Evolutionary conservation across 1,284 basidiomycete genomes (phyloP).

Genomic region (Gomphus sp.): DNA sequence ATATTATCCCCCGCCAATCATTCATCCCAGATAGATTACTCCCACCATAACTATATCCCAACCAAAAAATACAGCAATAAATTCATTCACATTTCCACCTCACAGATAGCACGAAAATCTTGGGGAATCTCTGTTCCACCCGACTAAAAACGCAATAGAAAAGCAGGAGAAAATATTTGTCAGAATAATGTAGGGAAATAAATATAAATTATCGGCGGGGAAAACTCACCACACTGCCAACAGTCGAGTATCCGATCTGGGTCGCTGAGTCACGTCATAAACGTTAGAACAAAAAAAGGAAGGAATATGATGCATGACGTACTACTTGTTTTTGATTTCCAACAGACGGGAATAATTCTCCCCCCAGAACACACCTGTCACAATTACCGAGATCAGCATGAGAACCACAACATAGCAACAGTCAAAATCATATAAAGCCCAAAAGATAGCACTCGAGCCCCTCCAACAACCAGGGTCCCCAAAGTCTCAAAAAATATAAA

Average conservation of each 20-base stretch:
- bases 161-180: slow-evolving; percentile 15
- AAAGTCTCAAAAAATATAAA: too few relatives aligned
- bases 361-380: slow-evolving; percentile 44
- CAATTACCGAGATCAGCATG: background rate
- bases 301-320: slow-evolving; percentile 14
- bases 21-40: too few relatives aligned
- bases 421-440: too few relatives aligned
- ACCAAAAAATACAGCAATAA: too few relatives aligned
- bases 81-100: too few relatives aligned
- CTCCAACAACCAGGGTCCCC: too few relatives aligned
- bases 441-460: too few relatives aligned
- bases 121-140: background rate
- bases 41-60: too few relatives aligned
- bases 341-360: slow-evolving; percentile 37
- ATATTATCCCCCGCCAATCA: too few relatives aligned
- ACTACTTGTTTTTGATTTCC: slow-evolving; percentile 48
- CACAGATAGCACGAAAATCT: slow-evolving; percentile 4
- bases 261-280: slow-evolving; percentile 28
- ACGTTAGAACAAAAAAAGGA: background rate
- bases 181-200: too few relatives aligned
- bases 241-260: slow-evolving; percentile 31
- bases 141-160: background rate
- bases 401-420: background rate
- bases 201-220: too few relatives aligned
- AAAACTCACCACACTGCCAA: slow-evolving; percentile 20